These are phyloP conservation scores for Fraxinus quadrangulata DNA, from an alignment of 257 asterid genomes.

Conservation along the genomic window DNA sequence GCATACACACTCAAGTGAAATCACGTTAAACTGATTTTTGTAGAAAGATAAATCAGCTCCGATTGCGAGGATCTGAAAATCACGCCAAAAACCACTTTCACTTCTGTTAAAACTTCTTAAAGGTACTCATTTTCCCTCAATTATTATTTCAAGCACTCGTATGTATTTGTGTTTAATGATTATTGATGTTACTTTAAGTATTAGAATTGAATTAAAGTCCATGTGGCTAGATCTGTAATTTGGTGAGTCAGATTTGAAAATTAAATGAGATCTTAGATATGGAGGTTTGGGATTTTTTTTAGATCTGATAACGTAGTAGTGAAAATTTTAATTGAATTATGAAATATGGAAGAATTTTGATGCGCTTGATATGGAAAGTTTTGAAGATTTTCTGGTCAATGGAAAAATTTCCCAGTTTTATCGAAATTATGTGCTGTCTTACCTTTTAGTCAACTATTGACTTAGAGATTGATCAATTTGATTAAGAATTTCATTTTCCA, in stretches of 20 bases:
- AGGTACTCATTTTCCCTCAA: conserved; percentile 26
- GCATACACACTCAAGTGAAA: conserved; percentile 35
- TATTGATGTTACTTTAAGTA: not conserved
- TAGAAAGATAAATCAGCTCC: not conserved
- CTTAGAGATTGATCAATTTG: not conserved
- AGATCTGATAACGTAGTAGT: conserved; percentile 41
- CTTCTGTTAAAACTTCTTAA: conserved; percentile 17
- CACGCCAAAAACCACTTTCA: conserved; percentile 32
- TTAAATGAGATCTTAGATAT: conserved; percentile 34
- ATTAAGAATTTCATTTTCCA: not conserved
- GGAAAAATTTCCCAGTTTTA: not conserved
- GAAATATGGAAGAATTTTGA: conserved; percentile 11
- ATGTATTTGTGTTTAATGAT: not conserved
- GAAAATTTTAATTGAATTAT: conserved; percentile 24
- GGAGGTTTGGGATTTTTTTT: conserved; percentile 24
- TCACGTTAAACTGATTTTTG: conserved; percentile 28
- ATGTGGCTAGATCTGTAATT: conserved; percentile 39
- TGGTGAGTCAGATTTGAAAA: conserved; percentile 33
- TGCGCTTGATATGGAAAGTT: conserved; percentile 18
- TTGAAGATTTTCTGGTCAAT: conserved; percentile 14
- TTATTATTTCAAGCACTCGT: not conserved
- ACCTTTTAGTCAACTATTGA: not conserved
- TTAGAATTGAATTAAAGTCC: conserved; percentile 28
- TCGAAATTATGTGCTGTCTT: not conserved
- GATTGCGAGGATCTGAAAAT: conserved; percentile 35